Evolutionary conservation across 2,329 filamentous ascomycete species (phyloP), one percentile per base, ranked within the genome.

Genomic region (Onygenales sp.): DNA sequence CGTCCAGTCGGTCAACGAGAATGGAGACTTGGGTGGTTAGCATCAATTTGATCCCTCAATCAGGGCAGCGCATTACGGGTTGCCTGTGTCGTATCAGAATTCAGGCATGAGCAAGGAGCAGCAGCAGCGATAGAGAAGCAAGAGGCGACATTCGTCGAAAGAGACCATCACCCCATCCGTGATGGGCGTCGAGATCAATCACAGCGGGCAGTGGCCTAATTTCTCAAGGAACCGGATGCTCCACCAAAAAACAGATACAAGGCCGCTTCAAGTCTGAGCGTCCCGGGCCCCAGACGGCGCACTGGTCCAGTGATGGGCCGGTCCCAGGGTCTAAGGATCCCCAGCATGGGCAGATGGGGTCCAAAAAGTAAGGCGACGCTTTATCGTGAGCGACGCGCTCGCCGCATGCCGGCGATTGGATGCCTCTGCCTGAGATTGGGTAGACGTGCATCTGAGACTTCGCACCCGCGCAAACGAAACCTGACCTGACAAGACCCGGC

Each of bases 331-430:
- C 50, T n/a, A 46, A 51, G 39, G 40, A 51, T 51, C 42, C 42
- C 49, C 39, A 43, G 27, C 39, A 39, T 17, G 36, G 17, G 34
- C 14, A 42, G 32, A 34, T 52, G 50, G 50, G 42, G 17, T 52
- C 40, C 50, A 51, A 61, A 64, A 63, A 60, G 62, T 60, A 60
- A 64, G 61, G 64, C 62, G 63, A 64, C 59, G 61, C 59, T 61
- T 67, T 63, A 59, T 65, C 58, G 59, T 58, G 57, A 56, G 54
- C 65, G 53, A 59, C 61, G 61, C 63, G 61, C 58, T 64, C 60
- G 57, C 55, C 60, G 63, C 54, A 42, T 27, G 40, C 17, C 52
- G 51, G 52, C 59, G 52, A 69, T 69, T 69, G 66, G 67, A 64
- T 66, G 67, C 66, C 67, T 65, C 56, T 57, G 52, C 58, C 59